Evolutionary conservation across 139 green algal genomes (phyloP).

Genomic region (Deuterostichococcus epilithicus): DNA sequence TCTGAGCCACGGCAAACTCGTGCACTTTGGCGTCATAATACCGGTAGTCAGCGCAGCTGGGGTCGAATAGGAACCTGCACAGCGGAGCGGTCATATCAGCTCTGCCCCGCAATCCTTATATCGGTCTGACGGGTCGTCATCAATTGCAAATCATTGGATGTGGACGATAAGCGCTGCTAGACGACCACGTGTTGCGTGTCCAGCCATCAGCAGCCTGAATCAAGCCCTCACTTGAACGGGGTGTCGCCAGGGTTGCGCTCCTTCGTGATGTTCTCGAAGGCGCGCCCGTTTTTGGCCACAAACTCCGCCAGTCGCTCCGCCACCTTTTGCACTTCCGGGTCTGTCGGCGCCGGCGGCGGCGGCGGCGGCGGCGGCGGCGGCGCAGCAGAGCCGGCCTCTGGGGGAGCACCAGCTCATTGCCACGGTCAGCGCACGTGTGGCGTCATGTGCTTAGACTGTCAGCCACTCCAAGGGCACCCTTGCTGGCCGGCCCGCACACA

Average conservation of each 20-base stretch:
- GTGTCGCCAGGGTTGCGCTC: constrained; percentile 53
- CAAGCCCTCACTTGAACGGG: constrained; percentile 61
- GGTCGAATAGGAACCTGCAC: constrained; percentile 62
- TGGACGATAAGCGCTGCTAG: no score
- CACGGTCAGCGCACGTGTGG: not conserved
- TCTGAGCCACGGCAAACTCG: not conserved
- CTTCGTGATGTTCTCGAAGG: constrained; percentile 63
- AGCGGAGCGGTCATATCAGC: no score
- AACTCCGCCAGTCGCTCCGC: constrained; percentile 68
- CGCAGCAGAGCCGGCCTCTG: not conserved
- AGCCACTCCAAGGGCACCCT: no score
- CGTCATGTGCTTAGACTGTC: not conserved
- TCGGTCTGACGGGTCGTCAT: no score
- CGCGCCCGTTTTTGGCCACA: constrained; percentile 62
- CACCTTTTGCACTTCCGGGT: constrained; percentile 32
- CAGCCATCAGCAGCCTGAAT: no score
- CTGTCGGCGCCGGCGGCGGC: not conserved
- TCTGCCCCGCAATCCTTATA: no score
- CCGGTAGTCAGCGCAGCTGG: constrained; percentile 31
- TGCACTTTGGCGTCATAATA: constrained; percentile 38
- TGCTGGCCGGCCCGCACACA: no score
- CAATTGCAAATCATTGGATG: no score
- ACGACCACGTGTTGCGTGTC: no score
- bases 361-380: constrained; percentile 4
- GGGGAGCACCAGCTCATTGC: not conserved